Evolutionary conservation across 805 yeast genomes (phyloP), one percentile per base, ranked within the genome.

Genomic region (Yarrowia yakushimensis): DNA sequence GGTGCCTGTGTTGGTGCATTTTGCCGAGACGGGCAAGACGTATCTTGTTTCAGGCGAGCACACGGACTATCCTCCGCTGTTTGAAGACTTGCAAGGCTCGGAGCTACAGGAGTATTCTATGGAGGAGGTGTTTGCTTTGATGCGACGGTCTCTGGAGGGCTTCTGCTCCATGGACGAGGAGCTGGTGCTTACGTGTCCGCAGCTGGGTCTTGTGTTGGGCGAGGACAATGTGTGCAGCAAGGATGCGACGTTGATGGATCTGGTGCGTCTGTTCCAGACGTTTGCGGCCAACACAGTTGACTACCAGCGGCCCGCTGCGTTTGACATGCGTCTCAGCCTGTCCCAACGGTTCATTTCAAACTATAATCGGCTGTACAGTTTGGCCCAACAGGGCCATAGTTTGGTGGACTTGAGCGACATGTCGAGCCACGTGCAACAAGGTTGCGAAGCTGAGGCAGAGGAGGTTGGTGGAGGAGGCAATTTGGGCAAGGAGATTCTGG

Each of bases 141-240:
- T 55, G 15, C 63, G 65, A 10, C 63, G 59, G 20, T 31, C 60
- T 7, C 43, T 60, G 27, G 62, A 60, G 7, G 60, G 30, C 13
- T 43, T 54, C 5, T 62, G 59, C 45, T 42, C 46, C 33, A 28
- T 61, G 39, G 68, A 67, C 15, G 41, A 39, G 25, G 72, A 69
- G 66, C 52, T 69, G 25, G 62, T 66, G 5, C 61, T 70, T 37
- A 34, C 59, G 4, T 63, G 69, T 28, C 62, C 65, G 3, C 69
- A 66, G 37, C 63, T 70, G 20, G 69, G 64, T 1, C 66, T 71
- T 13, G 42, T 17, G 13, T 31, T 71, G 13, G 67, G 69, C 10
- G 73, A 66, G 63, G 73, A 71, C 42, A 71, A 70, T 41, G 42
- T 66, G 30, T 70, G 68, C 65, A 43, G 66, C 45, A 59, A 57